phyloP scores from a whole-genome alignment of 2,329 filamentous ascomycete species.

The Parascedosporium putredinis region DNA sequence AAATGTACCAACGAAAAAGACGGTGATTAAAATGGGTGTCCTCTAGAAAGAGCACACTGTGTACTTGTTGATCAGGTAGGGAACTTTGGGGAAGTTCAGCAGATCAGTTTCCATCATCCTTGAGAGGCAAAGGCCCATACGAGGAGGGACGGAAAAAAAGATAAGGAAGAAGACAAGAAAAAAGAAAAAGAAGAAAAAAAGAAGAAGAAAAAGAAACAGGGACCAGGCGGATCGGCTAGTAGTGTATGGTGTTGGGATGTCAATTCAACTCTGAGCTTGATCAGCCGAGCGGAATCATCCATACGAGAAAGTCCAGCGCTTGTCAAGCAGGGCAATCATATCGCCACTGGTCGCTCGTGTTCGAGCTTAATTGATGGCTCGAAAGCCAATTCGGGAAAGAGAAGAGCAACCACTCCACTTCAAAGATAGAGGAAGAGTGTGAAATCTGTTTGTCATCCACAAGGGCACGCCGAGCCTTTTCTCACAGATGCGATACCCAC shows the following conservation, averaged over 20 bases:
- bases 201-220: slow-evolving; percentile 13
- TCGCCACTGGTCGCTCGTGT: background rate
- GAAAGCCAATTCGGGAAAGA: background rate
- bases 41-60: too few relatives aligned
- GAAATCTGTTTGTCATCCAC: too few relatives aligned
- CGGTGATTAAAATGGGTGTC: too few relatives aligned
- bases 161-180: too few relatives aligned
- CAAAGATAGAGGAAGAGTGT: too few relatives aligned
- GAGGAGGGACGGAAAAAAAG: too few relatives aligned
- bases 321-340: background rate
- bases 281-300: background rate
- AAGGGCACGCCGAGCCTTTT: too few relatives aligned
- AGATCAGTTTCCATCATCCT: background rate
- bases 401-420: background rate
- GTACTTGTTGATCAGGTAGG: background rate
- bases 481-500: too few relatives aligned
- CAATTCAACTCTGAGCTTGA: background rate
- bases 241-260: too few relatives aligned
- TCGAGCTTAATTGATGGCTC: background rate
- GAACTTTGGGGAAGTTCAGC: slow-evolving; percentile 3
- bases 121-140: too few relatives aligned
- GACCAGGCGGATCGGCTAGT: slow-evolving; percentile 23
- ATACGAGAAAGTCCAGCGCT: background rate
- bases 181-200: slow-evolving; percentile 1
- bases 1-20: too few relatives aligned